Conservation (phyloP, 2,329 filamentous ascomycete genomes). For the Microdochium trichocladiopsis region DNA sequence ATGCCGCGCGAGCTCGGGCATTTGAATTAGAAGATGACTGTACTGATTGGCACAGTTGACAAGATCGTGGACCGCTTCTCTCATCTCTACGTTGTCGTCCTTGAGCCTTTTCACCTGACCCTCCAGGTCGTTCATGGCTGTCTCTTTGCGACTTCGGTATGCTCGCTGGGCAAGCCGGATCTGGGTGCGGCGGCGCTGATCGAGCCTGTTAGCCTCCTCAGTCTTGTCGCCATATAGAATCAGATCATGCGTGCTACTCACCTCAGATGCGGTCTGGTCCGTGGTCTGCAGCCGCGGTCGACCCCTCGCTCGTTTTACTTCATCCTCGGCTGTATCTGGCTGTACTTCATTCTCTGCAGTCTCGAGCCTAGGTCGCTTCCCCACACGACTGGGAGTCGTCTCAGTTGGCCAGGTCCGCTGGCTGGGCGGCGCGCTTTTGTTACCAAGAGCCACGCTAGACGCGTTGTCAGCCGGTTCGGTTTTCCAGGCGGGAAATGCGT, state of each 20-base stretch:
- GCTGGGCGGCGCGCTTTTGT: background rate
- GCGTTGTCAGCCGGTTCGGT: background rate
- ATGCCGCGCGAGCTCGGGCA: constrained; percentile 49
- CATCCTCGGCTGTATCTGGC: background rate
- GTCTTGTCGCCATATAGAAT: constrained; percentile 9
- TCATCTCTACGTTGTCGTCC: constrained; percentile 66
- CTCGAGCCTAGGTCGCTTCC: background rate
- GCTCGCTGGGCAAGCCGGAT: constrained; percentile 81
- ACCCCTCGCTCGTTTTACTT: background rate
- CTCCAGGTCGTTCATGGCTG: constrained; percentile 67
- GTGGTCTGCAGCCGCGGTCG: constrained; percentile 1
- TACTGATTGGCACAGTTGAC: constrained; percentile 53
- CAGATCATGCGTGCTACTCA: constrained; percentile 1
- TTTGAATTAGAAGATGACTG: constrained; percentile 44
- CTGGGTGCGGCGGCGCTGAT: constrained; percentile 74
- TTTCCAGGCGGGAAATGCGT: background rate
- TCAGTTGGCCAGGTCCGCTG: background rate
- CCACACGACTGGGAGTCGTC: background rate
- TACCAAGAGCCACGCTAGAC: background rate
- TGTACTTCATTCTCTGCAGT: background rate
- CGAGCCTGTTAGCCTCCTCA: background rate
- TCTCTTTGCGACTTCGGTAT: constrained; percentile 80
- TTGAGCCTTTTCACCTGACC: constrained; percentile 63
- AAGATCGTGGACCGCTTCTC: constrained; percentile 60
- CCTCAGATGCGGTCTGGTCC: constrained; percentile 1